These are phyloP conservation scores for Antrodiella citrinella DNA, from an alignment of 768 basidiomycete genomes.

Conservation along the genomic window DNA sequence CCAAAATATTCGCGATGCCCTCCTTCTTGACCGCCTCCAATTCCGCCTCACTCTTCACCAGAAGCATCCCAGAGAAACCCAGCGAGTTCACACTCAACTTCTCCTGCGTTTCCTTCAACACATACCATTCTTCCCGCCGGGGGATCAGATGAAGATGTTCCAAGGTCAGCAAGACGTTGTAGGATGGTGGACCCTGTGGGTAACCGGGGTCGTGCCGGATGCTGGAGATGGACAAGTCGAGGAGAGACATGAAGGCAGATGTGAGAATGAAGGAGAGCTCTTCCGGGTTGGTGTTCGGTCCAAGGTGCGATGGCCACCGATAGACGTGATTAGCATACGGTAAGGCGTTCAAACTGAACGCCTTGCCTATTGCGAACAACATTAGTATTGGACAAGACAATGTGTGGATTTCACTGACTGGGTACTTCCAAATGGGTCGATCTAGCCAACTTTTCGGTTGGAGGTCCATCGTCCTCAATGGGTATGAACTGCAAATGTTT, in stretches of 20 bases:
- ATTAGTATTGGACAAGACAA: not conserved
- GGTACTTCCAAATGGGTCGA: conserved; percentile 48
- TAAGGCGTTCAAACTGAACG: conserved; percentile 58
- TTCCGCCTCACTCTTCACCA: conserved; percentile 79
- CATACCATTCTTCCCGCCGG: conserved; percentile 55
- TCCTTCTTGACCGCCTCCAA: conserved; percentile 58
- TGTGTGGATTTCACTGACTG: conserved; percentile 28
- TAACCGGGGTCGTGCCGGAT: conserved; percentile 60
- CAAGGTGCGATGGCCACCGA: conserved; percentile 43
- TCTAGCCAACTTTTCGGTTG: conserved; percentile 66
- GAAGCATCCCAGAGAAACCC: conserved; percentile 83
- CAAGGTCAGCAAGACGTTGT: conserved; percentile 75
- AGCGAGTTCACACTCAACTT: conserved; percentile 73
- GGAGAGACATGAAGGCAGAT: conserved; percentile 57
- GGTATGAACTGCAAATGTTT: conserved; percentile 89
- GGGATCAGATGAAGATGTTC: conserved; percentile 87
- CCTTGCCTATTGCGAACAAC: conserved; percentile 30
- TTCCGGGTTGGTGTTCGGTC: conserved; percentile 22
- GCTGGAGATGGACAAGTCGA: conserved; percentile 71
- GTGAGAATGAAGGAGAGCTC: conserved; percentile 47
- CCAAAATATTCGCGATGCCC: conserved; percentile 54
- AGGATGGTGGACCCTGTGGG: conserved; percentile 61
- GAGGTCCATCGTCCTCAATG: conserved; percentile 54
- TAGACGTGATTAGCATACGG: conserved; percentile 79
- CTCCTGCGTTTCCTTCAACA: conserved; percentile 44